Conservation (phyloP, 805 yeast species). For the Ogataea ramenticola region DNA sequence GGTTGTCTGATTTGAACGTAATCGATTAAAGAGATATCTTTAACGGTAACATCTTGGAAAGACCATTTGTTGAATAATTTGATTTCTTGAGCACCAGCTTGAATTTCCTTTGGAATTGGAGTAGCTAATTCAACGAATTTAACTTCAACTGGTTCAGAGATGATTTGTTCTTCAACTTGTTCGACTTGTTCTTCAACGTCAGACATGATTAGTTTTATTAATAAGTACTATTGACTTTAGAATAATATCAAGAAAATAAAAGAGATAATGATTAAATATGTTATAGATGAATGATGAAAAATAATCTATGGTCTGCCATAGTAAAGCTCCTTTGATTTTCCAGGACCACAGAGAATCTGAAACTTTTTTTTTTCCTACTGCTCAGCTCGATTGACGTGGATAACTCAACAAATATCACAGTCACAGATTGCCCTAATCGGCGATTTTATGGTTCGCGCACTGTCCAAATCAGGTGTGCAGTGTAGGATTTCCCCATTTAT, state of each 20-base stretch:
- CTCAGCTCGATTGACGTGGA: not conserved
- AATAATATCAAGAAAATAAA: not conserved
- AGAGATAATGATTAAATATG: not conserved
- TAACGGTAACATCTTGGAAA: slow-evolving; percentile 93
- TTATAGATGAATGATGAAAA: not conserved
- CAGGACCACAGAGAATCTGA: not conserved
- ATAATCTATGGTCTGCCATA: not conserved
- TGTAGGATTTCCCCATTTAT: slow-evolving; percentile 11
- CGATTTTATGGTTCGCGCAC: slow-evolving; percentile 4
- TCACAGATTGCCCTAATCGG: slow-evolving; percentile 11
- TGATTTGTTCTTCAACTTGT: slow-evolving; percentile 56
- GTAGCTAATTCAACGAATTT: slow-evolving; percentile 85
- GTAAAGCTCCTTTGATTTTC: no score
- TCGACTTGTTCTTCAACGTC: slow-evolving; percentile 69
- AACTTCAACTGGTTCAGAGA: slow-evolving; percentile 77
- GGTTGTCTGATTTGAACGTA: slow-evolving; percentile 98
- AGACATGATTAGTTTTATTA: slow-evolving; percentile 55
- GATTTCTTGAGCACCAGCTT: slow-evolving; percentile 92
- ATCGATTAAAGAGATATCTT: slow-evolving; percentile 97
- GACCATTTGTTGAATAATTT: slow-evolving; percentile 99
- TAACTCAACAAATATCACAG: slow-evolving; percentile 5
- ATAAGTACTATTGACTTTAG: not conserved
- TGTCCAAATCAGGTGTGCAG: slow-evolving; percentile 2
- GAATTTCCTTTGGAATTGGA: slow-evolving; percentile 93
- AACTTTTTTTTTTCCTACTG: no score